Base-by-base conservation (phyloP, 2,329 filamentous ascomycete species). In the Penicillium sp. region DNA sequence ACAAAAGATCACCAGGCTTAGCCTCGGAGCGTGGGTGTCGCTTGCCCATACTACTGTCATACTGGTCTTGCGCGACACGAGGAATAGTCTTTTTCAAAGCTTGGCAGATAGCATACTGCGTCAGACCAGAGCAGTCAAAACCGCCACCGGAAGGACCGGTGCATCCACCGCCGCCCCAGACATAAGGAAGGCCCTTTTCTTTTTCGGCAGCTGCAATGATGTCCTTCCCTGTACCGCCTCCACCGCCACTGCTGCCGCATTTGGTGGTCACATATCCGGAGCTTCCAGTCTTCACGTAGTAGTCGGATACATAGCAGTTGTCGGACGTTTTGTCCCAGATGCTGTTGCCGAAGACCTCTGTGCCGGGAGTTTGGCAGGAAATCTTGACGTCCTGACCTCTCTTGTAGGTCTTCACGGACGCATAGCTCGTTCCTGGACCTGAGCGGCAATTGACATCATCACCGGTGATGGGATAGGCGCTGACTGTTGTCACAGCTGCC, bases 51-150 rank as follows among this genome's bases (percentile, higher is more conserved):
- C 36, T 52, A 4, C 62, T 59, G 16, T 65, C 36, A 40, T 66
- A 67, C 53, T 66, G 64, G 1, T 56, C 56, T 50, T 67, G 58
- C 48, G 64, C 62, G 8, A 58, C 60, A 22, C 64, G 64, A 3
- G 64, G 59, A 27, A 67, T 66, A 7, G 51, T 58, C 41, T 56
- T 57, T 14, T 59, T 43, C 47, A 64, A 34, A 11, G 64, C 56
- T 44, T 63, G 24, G 48, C 62, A 67, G 32, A 65, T 34, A 16
- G 64, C 55, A 50, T 62, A 66, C 54, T 67, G 64, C 11, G 64
- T 66, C 38, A 66, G 51, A 24, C 64, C 64, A 6, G 64, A 66
- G 53, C 64, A 66, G 39, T 67, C 64, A 45, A 67, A 67, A 1
- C 64, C 64, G 2, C 64, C 64, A 0, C 46, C 42, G 1, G 62